Percentiles rank a stretch among this genome's conserved stretches.
Conservation (phyloP, 2,329 filamentous ascomycete species). For the Phialocephala subalpina region DNA sequence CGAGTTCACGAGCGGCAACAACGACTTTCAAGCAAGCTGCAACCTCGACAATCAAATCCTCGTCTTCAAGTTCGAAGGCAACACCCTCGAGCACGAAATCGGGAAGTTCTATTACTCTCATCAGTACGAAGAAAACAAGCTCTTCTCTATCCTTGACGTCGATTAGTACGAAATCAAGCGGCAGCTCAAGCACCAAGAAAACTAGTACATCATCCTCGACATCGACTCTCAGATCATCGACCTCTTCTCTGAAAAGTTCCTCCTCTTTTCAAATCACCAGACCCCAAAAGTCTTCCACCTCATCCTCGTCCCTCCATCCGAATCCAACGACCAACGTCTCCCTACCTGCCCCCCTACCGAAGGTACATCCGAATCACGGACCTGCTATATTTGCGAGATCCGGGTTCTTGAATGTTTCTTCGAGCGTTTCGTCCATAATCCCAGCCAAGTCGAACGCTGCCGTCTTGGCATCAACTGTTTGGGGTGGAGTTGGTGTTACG, state of each 20-base stretch:
- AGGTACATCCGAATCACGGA: neutral
- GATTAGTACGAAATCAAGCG: too few relatives aligned
- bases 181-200: slow-evolving; percentile 1
- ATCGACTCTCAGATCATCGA: neutral
- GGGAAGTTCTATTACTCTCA: too few relatives aligned
- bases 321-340: neutral
- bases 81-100: neutral
- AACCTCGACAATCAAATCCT: neutral
- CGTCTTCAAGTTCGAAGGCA: neutral
- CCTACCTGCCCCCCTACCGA: neutral
- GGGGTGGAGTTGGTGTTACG: neutral
- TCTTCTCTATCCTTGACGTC: too few relatives aligned
- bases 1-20: neutral
- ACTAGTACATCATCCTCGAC: neutral
- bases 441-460: neutral
- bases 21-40: too few relatives aligned
- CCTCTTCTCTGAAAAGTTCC: neutral
- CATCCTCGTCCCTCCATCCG: too few relatives aligned
- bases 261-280: too few relatives aligned
- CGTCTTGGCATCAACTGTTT: neutral
- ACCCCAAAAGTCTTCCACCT: neutral
- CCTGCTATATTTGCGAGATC: neutral
- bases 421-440: neutral
- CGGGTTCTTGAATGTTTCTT: neutral
- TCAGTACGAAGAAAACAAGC: too few relatives aligned